Conservation (phyloP, 2,329 filamentous ascomycete species). For the Penicillium oxalicum region DNA sequence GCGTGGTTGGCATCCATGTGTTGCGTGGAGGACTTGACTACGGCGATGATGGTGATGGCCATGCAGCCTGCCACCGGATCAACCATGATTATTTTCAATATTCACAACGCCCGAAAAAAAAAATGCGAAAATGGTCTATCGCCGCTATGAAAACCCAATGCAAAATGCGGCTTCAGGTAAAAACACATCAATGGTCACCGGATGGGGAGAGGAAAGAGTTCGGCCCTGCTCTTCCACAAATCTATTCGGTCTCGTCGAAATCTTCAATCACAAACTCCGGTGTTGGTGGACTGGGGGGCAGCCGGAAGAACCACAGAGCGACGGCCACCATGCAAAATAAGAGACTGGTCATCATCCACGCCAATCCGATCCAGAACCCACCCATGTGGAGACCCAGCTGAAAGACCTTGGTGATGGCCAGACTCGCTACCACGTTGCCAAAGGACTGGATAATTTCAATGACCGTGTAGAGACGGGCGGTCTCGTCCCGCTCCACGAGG, state of each 20-base stretch:
- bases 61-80: no score
- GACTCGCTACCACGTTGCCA: constrained; percentile 44
- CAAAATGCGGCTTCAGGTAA: no score
- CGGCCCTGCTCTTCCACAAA: no score
- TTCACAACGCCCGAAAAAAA: no score
- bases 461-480: constrained; percentile 46
- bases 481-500: constrained; percentile 44
- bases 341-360: constrained; percentile 39
- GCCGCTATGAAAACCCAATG: no score
- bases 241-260: constrained; percentile 10
- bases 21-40: no score
- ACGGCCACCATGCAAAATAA: constrained; percentile 29
- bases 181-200: no score
- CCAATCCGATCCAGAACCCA: constrained; percentile 44
- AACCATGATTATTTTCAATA: no score
- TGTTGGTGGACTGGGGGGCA: constrained; percentile 13
- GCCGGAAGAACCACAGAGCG: constrained; percentile 24
- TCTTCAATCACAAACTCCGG: constrained; percentile 18
- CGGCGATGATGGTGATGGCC: no score
- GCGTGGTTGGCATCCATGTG: no score
- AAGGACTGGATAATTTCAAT: constrained; percentile 46
- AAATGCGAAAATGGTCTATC: no score
- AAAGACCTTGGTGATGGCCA: constrained; percentile 43
- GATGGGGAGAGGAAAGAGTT: no score
- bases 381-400: constrained; percentile 44